These are phyloP conservation scores for Xerocomellus intermedius DNA, from an alignment of 768 basidiomycete genomes.

Conservation along the genomic window DNA sequence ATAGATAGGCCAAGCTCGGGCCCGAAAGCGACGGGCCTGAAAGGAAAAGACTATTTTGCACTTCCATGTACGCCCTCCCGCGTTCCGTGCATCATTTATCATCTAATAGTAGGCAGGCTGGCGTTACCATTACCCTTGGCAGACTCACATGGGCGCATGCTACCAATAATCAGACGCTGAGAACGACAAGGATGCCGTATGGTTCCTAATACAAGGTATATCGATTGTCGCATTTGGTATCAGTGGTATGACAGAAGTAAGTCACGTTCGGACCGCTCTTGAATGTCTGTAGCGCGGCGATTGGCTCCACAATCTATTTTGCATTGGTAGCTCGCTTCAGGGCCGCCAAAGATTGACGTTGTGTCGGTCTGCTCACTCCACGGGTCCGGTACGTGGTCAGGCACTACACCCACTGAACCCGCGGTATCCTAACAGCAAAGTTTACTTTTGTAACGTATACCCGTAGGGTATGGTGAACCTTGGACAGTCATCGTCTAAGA, in stretches of 20 bases:
- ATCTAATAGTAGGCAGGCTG: slow-evolving; percentile 1
- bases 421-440: slow-evolving; percentile 18
- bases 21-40: slow-evolving; percentile 8
- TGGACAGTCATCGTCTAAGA: not conserved
- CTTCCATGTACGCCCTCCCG: not conserved
- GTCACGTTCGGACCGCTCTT: slow-evolving; percentile 15
- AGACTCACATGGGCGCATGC: not conserved
- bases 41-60: slow-evolving; percentile 1
- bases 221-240: slow-evolving; percentile 21
- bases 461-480: slow-evolving; percentile 7
- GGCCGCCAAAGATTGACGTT: slow-evolving; percentile 22
- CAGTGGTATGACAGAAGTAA: slow-evolving; percentile 12
- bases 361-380: slow-evolving; percentile 23
- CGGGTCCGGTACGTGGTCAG: slow-evolving; percentile 20
- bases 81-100: slow-evolving; percentile 1
- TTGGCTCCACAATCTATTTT: slow-evolving; percentile 5
- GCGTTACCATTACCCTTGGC: not conserved
- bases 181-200: slow-evolving; percentile 22
- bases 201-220: slow-evolving; percentile 26
- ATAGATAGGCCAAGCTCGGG: slow-evolving; percentile 1
- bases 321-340: slow-evolving; percentile 11
- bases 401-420: slow-evolving; percentile 9
- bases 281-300: slow-evolving; percentile 5
- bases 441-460: slow-evolving; percentile 6
- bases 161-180: slow-evolving; percentile 6